Evolutionary conservation across 148 eudicot species (phyloP), one percentile per base, ranked within the genome.

Genomic region (Amaranthus cruentus): DNA sequence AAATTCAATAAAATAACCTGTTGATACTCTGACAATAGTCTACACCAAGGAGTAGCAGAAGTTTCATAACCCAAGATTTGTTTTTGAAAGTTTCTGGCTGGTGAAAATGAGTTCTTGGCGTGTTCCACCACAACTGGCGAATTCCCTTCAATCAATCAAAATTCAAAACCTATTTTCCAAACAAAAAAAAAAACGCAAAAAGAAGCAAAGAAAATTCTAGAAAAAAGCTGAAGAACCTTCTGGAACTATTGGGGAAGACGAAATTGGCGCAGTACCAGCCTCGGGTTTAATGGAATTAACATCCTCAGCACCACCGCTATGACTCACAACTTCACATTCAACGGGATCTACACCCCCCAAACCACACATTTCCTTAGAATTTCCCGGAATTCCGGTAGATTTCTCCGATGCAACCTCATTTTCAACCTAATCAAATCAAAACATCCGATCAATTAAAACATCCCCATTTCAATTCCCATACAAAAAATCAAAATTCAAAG

Each of bases 41-140:
- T 82, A 71, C 95, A 91, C 98, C 98, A 93, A 72, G 95, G 97
- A 9, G 85, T 77, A 8, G 80, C 2, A 11, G 85, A 56, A 6
- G 86, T 79, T 66, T 79, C 86, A 38, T 46, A 79, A 62, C 76
- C 75, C 54, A 80, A 80, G 50, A 70, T 66, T 70, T 66, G 87
- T 72, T 83, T 86, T 76, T 85, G 82, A 42, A 66, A 76, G 73
- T 64, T 73, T 69, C 78, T 75, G 85, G 83, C 67, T 0, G 86
- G 80, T 53, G 90, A 54, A 47, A 86, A 81, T 15, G 90, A 82
- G 71, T 75, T 83, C 70, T 77, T 75, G 3, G 83, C 75, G 71
- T 85, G 87, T 43, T 84, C 88, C 44, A 46, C 74, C 42, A 80
- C 72, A 68, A 61, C 70, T 9, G 85, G 81, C 47, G 79, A 43